Evolutionary conservation across 176 grass and related monocot species (phyloP).

Genomic region (Aegilops tauschii): DNA sequence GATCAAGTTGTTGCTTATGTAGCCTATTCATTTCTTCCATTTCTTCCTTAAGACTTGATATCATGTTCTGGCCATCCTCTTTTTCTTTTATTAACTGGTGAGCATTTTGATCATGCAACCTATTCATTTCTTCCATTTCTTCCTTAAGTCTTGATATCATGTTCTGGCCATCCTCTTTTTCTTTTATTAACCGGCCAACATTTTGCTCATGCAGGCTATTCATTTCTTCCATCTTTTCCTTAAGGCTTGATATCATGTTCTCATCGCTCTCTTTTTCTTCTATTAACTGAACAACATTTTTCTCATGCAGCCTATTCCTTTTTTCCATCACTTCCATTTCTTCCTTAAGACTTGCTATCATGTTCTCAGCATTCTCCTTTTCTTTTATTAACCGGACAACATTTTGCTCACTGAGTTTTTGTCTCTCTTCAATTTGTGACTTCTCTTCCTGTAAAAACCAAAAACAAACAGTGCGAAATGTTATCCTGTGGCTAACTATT

Average conservation of each 20-base stretch:
- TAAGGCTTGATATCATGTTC: constrained; percentile 46
- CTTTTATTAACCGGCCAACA: constrained; percentile 41
- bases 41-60: constrained; percentile 31
- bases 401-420: constrained; percentile 51
- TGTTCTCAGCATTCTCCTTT: constrained; percentile 52
- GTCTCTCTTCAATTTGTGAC: constrained; percentile 70
- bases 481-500: neutral
- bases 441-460: constrained; percentile 58
- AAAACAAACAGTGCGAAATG: constrained; percentile 3
- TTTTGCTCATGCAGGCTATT: constrained; percentile 45
- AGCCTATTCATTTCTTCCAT: constrained; percentile 58
- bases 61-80: constrained; percentile 42
- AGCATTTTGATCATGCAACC: constrained; percentile 32
- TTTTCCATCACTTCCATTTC: constrained; percentile 72
- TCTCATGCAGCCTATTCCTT: constrained; percentile 54
- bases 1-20: constrained; percentile 41
- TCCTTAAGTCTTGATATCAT: constrained; percentile 33
- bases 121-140: constrained; percentile 64
- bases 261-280: constrained; percentile 68
- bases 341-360: constrained; percentile 47
- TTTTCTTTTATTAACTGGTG: constrained; percentile 46
- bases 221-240: constrained; percentile 54
- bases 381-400: constrained; percentile 48
- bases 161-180: constrained; percentile 47
- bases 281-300: constrained; percentile 46